These are phyloP conservation scores for Cystoisospora suis DNA, from an alignment of 169 alveolate species.

Conservation along the genomic window DNA sequence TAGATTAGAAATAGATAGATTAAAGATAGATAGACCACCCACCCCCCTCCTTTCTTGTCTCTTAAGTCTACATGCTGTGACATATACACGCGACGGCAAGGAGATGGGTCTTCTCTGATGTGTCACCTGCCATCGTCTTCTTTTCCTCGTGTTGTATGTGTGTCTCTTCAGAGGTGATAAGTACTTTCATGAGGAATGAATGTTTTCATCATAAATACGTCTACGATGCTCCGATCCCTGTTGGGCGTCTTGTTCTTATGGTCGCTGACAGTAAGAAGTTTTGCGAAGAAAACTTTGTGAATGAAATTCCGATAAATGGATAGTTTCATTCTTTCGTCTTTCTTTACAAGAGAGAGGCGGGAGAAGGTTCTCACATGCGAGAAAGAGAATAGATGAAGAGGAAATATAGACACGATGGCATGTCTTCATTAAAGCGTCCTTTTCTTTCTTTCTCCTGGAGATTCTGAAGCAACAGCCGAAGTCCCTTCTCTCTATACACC, in stretches of 20 bases:
- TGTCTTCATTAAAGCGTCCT: neutral
- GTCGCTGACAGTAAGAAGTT: slow-evolving; percentile 90
- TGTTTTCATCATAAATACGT: slow-evolving; percentile 93
- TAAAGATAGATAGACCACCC: too few species aligned
- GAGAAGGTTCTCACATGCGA: neutral
- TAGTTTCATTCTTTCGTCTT: too few species aligned
- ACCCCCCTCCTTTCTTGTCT: too few species aligned
- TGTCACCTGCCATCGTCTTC: neutral
- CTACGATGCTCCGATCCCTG: slow-evolving; percentile 91
- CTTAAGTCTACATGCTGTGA: too few species aligned
- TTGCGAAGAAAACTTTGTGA: too few species aligned
- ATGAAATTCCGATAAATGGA: too few species aligned
- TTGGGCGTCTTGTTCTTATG: slow-evolving; percentile 89
- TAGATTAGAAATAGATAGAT: too few species aligned
- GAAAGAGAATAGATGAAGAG: neutral
- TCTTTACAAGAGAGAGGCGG: too few species aligned
- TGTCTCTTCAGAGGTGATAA: slow-evolving; percentile 68
- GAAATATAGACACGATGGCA: neutral
- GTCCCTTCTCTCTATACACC: too few species aligned
- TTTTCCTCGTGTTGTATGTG: neutral
- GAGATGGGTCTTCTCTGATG: neutral
- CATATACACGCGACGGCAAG: too few species aligned
- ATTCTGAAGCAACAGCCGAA: too few species aligned
- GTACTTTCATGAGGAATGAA: slow-evolving; percentile 92
- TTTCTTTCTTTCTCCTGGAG: neutral